Evolutionary conservation across 2,329 filamentous ascomycete genomes (phyloP), one percentile per base, ranked within the genome.

Genomic region (Endoconidiophora polonica): DNA sequence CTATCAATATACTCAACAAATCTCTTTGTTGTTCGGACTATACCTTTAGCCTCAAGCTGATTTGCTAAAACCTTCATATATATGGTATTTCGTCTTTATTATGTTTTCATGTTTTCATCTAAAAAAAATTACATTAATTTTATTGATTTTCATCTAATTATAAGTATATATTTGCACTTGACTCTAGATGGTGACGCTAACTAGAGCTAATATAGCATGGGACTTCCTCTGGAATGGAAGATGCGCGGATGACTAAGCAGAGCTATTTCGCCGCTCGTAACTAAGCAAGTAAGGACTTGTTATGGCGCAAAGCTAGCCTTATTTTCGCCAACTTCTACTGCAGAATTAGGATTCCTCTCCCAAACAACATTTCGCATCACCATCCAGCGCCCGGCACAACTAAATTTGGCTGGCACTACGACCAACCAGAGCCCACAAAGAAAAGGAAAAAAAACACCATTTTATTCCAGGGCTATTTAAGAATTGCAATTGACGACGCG

Each of bases 331-430:
- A 23, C 41, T 40, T 50, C 26, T 39, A 33, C 26, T 18, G 47
- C n/a, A 33, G 41, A 12, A 46, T 46, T 47, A 33, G 22, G 14
- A 53, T 53, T 50, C 39, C 51, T 53, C 44, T 44, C 42, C 36
- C 41, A 26, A 43, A 53, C 44, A 50, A 53, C 47, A 50, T 44
- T 46, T 50, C 33, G 20, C 42, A 40, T 20, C 37, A 38, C 43
- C 16, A 40, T 16, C 24, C 26, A 33, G 12, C 26, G 26, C 26
- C 26, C 12, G 26, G 26, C 26, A 33, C 5, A 33, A 33, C 7
- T 33, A 33, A 18, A 3, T 33, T 33, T 33, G 26, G 26, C 26
- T 33, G 26, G 26, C 26, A 6, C 26, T 33, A 33, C 26, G 12
- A 33, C 26, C 26, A 33, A 6, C 26, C 26, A 33, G 12, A 33